Evolutionary conservation across 805 yeast genomes (phyloP).

Genomic region (Dipodascopsis tothii): DNA sequence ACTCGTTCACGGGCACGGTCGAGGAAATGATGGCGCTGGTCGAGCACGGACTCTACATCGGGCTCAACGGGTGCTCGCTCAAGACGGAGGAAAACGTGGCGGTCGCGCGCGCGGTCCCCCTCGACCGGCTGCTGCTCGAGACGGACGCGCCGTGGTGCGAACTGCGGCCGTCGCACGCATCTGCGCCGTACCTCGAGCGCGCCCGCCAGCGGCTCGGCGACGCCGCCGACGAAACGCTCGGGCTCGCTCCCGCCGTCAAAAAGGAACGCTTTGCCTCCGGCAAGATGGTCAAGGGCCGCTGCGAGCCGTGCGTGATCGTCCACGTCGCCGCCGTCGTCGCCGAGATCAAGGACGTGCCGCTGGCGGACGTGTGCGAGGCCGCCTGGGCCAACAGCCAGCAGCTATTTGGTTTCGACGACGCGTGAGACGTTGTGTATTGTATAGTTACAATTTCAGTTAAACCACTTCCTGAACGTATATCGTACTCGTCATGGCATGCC

Average conservation of each 20-base stretch:
- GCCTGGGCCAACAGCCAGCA: constrained; percentile 48
- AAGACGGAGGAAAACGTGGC: constrained; percentile 65
- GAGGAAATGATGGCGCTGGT: constrained; percentile 56
- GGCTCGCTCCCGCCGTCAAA: constrained; percentile 38
- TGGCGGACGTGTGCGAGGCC: constrained; percentile 40
- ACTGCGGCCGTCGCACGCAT: constrained; percentile 72
- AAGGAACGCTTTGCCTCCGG: constrained; percentile 48
- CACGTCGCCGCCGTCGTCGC: constrained; percentile 67
- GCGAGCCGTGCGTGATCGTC: constrained; percentile 86
- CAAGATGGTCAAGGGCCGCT: constrained; percentile 65
- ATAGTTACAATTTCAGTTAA: too few species aligned
- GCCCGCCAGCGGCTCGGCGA: too few species aligned
- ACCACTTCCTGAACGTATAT: too few species aligned
- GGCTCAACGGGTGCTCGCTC: constrained; percentile 90
- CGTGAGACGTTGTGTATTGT: too few species aligned
- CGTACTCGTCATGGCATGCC: too few species aligned
- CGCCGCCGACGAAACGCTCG: neutral
- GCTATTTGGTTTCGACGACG: constrained; percentile 34
- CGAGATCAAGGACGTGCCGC: constrained; percentile 38
- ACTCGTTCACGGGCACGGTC: constrained; percentile 82
- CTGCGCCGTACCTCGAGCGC: constrained; percentile 48
- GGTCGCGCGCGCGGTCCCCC: constrained; percentile 62
- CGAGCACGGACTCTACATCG: constrained; percentile 56
- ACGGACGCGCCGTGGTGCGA: constrained; percentile 98
- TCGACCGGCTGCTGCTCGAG: constrained; percentile 66